Evolutionary conservation across 2,329 filamentous ascomycete genomes (phyloP).

Genomic region (Clonostachys rhizophaga): DNA sequence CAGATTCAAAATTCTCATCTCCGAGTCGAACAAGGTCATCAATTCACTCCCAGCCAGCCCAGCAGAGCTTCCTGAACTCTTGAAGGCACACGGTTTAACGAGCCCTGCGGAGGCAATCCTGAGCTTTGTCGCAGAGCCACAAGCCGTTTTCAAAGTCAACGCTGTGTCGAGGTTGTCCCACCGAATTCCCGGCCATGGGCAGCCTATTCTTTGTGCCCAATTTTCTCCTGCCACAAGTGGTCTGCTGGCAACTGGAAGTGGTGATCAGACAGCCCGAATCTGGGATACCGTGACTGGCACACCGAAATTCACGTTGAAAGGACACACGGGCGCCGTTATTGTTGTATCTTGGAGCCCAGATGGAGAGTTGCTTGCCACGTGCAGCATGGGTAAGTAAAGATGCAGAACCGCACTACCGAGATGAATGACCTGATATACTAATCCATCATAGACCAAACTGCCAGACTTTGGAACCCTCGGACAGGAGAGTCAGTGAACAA

Average conservation of each 20-base stretch:
- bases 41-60: conserved; percentile 41
- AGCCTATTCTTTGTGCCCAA: conserved; percentile 80
- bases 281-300: conserved; percentile 96
- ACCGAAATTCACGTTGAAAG: conserved; percentile 77
- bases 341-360: conserved; percentile 86
- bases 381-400: conserved; percentile 57
- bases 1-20: conserved; percentile 56
- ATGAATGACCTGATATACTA: not conserved
- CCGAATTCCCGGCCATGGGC: conserved; percentile 84
- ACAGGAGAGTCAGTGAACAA: conserved; percentile 71
- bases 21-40: conserved; percentile 45
- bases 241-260: conserved; percentile 80
- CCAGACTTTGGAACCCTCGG: conserved; percentile 84
- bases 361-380: conserved; percentile 75
- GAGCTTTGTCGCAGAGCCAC: conserved; percentile 63
- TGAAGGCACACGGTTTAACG: conserved; percentile 50
- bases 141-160: conserved; percentile 91
- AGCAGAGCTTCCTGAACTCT: conserved; percentile 45
- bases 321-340: conserved; percentile 87
- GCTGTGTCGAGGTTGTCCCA: conserved; percentile 87
- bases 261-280: conserved; percentile 85
- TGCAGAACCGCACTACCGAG: not conserved
- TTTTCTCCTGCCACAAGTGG: conserved; percentile 79
- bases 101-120: conserved; percentile 53
- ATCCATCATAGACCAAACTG: conserved; percentile 61